These are phyloP conservation scores for Acacia crassicarpa DNA, from an alignment of 306 rosid genomes.

Conservation along the genomic window DNA sequence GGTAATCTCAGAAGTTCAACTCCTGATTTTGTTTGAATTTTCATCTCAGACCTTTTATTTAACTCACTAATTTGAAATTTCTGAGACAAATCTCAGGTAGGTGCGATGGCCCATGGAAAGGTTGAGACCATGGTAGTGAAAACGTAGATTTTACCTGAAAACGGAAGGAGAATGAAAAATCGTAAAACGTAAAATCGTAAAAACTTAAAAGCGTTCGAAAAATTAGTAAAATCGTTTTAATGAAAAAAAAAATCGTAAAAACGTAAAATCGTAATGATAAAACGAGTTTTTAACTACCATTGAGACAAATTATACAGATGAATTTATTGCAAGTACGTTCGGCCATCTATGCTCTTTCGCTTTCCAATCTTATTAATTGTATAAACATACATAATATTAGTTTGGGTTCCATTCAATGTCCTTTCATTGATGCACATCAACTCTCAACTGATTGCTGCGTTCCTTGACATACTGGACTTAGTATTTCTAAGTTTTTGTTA, in stretches of 20 bases:
- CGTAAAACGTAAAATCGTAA: too few relatives aligned
- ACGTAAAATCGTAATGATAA: too few relatives aligned
- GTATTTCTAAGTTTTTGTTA: neutral
- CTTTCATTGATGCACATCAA: neutral
- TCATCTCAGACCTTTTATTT: neutral
- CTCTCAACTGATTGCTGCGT: neutral
- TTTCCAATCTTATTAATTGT: neutral
- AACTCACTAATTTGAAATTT: neutral
- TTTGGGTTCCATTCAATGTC: neutral
- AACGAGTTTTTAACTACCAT: too few relatives aligned
- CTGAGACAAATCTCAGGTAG: slow-evolving; percentile 47
- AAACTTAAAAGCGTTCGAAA: too few relatives aligned
- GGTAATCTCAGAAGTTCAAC: slow-evolving; percentile 46
- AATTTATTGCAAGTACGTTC: slow-evolving; percentile 70
- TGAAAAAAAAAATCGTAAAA: too few relatives aligned
- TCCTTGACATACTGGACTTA: neutral
- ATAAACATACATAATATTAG: neutral
- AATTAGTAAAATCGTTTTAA: too few relatives aligned
- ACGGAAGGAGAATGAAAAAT: too few relatives aligned
- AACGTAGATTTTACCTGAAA: too few relatives aligned
- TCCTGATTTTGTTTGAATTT: neutral
- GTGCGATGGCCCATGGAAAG: slow-evolving; percentile 93
- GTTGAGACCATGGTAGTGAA: too few relatives aligned
- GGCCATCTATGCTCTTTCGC: neutral
- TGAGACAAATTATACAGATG: slow-evolving; percentile 71